Percentiles rank a stretch among this genome's conserved stretches.
These are phyloP conservation scores for Psophocarpus tetragonolobus DNA, from an alignment of 306 rosid genomes.

Conservation along the genomic window DNA sequence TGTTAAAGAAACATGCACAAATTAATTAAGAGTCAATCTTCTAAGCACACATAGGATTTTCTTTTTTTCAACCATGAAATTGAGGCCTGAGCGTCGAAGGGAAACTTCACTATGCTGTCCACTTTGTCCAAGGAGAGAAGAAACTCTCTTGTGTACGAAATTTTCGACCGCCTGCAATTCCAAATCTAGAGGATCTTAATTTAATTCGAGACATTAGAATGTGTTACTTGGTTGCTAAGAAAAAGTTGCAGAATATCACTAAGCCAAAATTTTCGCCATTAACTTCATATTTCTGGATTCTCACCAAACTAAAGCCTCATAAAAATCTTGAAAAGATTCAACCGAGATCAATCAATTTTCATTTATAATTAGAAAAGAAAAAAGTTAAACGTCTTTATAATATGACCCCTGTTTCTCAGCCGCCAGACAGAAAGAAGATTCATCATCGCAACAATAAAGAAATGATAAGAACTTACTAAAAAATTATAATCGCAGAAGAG, in stretches of 20 bases:
- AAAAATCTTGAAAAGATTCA: background rate
- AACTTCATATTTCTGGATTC: background rate
- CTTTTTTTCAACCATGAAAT: constrained; percentile 31
- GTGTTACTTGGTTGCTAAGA: background rate
- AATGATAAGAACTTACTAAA: background rate
- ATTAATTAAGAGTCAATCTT: constrained; percentile 5
- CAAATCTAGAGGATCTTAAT: constrained; percentile 16
- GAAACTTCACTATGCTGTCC: constrained; percentile 21
- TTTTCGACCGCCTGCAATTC: constrained; percentile 40
- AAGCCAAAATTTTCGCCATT: background rate
- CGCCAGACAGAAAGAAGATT: constrained; percentile 24
- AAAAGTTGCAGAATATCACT: background rate
- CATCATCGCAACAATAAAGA: background rate
- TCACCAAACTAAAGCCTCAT: background rate
- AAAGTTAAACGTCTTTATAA: background rate
- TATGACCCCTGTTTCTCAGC: constrained; percentile 3
- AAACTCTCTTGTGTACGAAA: constrained; percentile 48
- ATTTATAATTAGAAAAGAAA: background rate
- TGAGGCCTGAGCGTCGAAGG: constrained; percentile 13
- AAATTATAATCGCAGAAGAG: background rate
- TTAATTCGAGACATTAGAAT: background rate
- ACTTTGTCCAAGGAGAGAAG: constrained; percentile 45
- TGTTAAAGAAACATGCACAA: constrained; percentile 35
- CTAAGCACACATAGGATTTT: background rate
- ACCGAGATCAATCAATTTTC: background rate